Conservation (phyloP, 768 basidiomycete genomes). For the Leccinum boreale region DNA sequence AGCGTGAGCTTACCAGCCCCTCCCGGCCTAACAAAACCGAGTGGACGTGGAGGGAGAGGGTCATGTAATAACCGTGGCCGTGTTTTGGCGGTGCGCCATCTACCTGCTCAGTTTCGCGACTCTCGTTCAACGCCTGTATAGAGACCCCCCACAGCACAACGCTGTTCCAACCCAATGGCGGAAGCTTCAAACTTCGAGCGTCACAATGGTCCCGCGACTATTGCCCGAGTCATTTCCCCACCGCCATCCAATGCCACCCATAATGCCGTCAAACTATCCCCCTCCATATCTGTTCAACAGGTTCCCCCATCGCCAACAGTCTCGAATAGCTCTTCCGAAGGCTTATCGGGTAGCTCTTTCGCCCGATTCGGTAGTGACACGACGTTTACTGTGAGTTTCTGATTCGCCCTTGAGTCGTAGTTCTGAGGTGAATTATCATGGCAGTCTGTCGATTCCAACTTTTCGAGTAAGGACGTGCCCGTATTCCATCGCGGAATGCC, state of each 20-base stretch:
- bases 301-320: slow-evolving; percentile 15
- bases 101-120: background rate
- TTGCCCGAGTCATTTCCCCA: slow-evolving; percentile 5
- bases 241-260: background rate
- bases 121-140: background rate
- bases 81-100: slow-evolving; percentile 2
- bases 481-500: background rate
- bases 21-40: slow-evolving; percentile 6
- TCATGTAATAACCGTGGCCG: background rate
- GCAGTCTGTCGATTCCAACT: slow-evolving; percentile 20
- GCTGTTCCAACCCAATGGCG: background rate
- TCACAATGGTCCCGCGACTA: background rate
- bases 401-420: background rate
- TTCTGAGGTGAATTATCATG: background rate
- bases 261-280: slow-evolving; percentile 11
- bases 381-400: slow-evolving; percentile 16
- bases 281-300: background rate
- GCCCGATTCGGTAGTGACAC: slow-evolving; percentile 15
- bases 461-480: background rate
- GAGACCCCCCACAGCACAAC: background rate
- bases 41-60: background rate
- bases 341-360: slow-evolving; percentile 12
- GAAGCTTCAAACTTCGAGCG: slow-evolving; percentile 1
- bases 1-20: slow-evolving; percentile 9
- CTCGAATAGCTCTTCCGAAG: slow-evolving; percentile 17